These are phyloP conservation scores for Trametes cubensis DNA, from an alignment of 768 basidiomycete species.

Conservation along the genomic window DNA sequence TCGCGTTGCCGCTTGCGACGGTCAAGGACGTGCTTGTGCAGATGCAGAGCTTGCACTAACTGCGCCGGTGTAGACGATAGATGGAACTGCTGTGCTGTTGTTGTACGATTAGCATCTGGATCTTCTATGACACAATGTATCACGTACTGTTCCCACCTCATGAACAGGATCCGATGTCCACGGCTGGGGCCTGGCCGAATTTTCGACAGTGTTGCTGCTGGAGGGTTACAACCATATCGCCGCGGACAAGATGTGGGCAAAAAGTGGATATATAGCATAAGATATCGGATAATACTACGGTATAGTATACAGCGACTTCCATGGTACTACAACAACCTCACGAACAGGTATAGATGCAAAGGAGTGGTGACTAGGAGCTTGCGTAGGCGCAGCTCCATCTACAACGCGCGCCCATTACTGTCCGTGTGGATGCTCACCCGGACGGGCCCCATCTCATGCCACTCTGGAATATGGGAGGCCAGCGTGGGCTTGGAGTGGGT, in stretches of 20 bases:
- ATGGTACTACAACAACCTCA: too few species aligned
- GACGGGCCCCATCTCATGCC: conserved; percentile 20
- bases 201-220: too few species aligned
- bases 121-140: background rate
- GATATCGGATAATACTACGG: conserved; percentile 11
- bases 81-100: background rate
- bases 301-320: background rate
- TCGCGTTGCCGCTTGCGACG: conserved; percentile 49
- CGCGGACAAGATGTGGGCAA: background rate
- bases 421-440: conserved; percentile 6
- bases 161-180: too few species aligned
- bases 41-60: conserved; percentile 46
- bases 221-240: too few species aligned
- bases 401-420: background rate
- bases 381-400: background rate
- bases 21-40: conserved; percentile 45
- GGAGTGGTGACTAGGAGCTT: background rate
- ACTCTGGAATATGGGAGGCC: background rate
- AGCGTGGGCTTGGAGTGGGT: conserved; percentile 3
- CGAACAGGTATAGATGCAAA: too few species aligned
- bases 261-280: conserved; percentile 12
- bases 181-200: too few species aligned
- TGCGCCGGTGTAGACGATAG: conserved; percentile 1
- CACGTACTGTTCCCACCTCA: background rate
- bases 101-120: background rate